Evolutionary conservation across 2,329 filamentous ascomycete species (phyloP), one percentile per base, ranked within the genome.

Genomic region (Colletotrichum sp.): DNA sequence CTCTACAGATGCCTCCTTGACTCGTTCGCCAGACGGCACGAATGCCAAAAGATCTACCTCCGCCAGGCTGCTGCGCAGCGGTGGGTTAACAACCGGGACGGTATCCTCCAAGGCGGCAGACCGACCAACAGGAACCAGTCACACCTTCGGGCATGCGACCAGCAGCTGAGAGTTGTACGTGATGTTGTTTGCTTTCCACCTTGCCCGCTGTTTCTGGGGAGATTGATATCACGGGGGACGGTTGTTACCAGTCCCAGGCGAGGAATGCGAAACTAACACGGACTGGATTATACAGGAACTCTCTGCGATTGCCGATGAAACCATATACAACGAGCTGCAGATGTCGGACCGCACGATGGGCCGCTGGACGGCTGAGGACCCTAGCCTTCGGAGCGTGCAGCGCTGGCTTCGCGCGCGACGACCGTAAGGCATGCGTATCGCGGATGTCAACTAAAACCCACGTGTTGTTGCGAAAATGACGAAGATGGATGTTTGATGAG

Each of bases 351-450:
- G 88, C 30, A 81, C 83, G 71, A 87, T 90, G 83, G 90, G 90
- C 80, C 90, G 91, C 84, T 93, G 92, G 92, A 92, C 88, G 79
- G 87, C 85, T 77, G 92, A 93, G 80, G 92, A 93, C 80, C 92
- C 92, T 4, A 90, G 88, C 78, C 84, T 92, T 68, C 86, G 89
- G 70, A 85, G 87, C 65, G 89, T 93, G 74, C 87, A 90, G 81
- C 88, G 90, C 82, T 93, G 92, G 92, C 83, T 93, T 68, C 87
- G 89, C 72, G 85, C 86, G 70, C 84, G 86, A 69, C 83, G 80
- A 59, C 75, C 70, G 4, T 74, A 75, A 64, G 7, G 28, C 30
- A 44, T 21, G 18, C n/a, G n/a, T 30, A 18, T 64, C n/a, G 65
- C 66, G 44, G 44, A 52, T 52, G 12, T 52, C 44, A 52, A 52